Conservation (phyloP, 164 flowering plant genomes). For the Cinnamomum chago region DNA sequence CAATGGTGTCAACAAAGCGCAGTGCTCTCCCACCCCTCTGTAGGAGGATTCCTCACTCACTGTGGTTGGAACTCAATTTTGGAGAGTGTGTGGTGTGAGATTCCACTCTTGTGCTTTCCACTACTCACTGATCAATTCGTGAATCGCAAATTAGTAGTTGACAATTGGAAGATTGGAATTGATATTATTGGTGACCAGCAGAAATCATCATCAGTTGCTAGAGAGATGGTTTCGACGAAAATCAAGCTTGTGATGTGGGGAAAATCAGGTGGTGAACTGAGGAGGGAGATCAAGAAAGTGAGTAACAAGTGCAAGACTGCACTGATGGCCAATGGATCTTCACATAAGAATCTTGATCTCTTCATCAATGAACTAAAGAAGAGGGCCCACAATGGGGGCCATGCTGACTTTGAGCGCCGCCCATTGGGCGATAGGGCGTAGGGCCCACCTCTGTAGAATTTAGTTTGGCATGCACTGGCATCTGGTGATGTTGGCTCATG, state of each 20-base stretch:
- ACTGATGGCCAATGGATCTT: conserved; percentile 39
- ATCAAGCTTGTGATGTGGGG: conserved; percentile 42
- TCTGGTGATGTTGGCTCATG: too few species aligned
- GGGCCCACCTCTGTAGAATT: too few species aligned
- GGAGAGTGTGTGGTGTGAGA: conserved; percentile 58
- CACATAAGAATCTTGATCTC: conserved; percentile 36
- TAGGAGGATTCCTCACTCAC: conserved; percentile 79
- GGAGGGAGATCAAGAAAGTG: conserved; percentile 27
- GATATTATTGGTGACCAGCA: conserved; percentile 22
- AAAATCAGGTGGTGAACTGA: conserved; percentile 24
- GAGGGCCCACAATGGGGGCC: neutral
- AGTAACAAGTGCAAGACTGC: conserved; percentile 39
- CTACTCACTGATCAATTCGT: conserved; percentile 71
- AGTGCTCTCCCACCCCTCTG: conserved; percentile 50
- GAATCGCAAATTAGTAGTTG: conserved; percentile 64
- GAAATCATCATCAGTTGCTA: conserved; percentile 9
- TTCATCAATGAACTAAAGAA: conserved; percentile 34
- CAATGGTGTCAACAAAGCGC: conserved; percentile 64
- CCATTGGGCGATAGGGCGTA: too few species aligned
- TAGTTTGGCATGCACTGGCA: too few species aligned
- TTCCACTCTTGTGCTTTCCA: conserved; percentile 66
- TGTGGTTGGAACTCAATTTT: conserved; percentile 83
- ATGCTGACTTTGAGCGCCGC: too few species aligned
- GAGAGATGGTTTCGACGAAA: conserved; percentile 40
- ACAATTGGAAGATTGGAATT: conserved; percentile 74